Evolutionary conservation across 1,139 yeast genomes (phyloP).

Genomic region (Arxiozyma telluris): DNA sequence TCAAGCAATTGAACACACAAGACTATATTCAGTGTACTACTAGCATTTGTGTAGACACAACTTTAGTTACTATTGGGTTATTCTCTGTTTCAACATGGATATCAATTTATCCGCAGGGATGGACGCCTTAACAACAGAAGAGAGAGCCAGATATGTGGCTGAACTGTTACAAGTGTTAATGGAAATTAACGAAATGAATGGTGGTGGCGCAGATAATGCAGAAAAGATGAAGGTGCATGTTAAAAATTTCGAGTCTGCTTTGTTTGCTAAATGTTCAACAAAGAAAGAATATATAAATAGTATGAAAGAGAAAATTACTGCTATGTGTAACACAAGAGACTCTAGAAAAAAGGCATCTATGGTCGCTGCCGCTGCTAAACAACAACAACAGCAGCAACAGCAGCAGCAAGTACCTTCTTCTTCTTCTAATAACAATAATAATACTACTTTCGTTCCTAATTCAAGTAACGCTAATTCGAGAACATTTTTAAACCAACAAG

Average conservation of each 20-base stretch:
- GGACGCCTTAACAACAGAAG: constrained; percentile 26
- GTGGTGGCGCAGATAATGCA: constrained; percentile 28
- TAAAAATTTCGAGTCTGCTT: constrained; percentile 30
- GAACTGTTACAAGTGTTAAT: constrained; percentile 29
- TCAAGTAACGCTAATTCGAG: constrained; percentile 30
- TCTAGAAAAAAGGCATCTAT: constrained; percentile 20
- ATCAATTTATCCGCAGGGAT: constrained; percentile 13
- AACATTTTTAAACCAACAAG: constrained; percentile 41
- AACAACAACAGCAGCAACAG: constrained; percentile 11
- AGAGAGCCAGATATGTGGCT: constrained; percentile 28
- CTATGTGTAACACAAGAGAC: constrained; percentile 29
- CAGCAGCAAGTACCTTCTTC: constrained; percentile 9
- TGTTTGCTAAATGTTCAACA: constrained; percentile 29
- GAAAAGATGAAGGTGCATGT: constrained; percentile 31
- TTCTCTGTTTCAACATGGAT: neutral
- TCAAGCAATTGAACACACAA: neutral
- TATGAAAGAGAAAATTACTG: constrained; percentile 29
- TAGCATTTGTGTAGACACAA: neutral
- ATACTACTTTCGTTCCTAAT: constrained; percentile 10
- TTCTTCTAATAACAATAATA: constrained; percentile 9
- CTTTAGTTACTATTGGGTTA: neutral
- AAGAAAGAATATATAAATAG: constrained; percentile 30
- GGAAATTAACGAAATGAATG: constrained; percentile 30
- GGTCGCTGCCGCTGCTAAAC: constrained; percentile 10
- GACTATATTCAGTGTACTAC: neutral